A percentile compares a stretch with the other conserved stretches of the same genome.
Evolutionary conservation across 345 rosid species (phyloP).

Genomic region (Gossypium longicalyx): DNA sequence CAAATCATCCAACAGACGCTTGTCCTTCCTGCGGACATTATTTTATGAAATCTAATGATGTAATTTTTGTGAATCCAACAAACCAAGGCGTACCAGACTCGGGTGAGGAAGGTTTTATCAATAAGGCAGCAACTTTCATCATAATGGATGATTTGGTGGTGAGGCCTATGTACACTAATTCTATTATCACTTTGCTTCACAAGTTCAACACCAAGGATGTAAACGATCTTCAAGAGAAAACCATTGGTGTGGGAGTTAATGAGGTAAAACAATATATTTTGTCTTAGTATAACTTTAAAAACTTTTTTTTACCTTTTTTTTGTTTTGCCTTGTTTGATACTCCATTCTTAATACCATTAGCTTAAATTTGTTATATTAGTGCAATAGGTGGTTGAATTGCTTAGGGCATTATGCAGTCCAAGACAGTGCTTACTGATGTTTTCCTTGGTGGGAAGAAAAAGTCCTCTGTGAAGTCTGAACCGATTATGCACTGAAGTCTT

Average conservation of each 20-base stretch:
- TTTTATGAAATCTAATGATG: neutral
- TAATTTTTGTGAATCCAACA: neutral
- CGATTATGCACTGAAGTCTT: neutral
- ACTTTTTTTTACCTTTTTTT: too few relatives aligned
- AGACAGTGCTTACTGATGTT: neutral
- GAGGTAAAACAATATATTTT: neutral
- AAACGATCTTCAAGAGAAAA: slow-evolving; percentile 5
- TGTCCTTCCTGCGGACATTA: neutral
- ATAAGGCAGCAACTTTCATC: neutral
- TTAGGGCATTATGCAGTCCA: neutral
- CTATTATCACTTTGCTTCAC: neutral
- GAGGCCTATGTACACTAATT: neutral
- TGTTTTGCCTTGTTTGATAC: neutral
- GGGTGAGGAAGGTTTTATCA: slow-evolving; percentile 4
- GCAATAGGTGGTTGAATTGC: slow-evolving; percentile 3
- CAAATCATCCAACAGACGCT: neutral
- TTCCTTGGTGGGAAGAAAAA: slow-evolving; percentile 1
- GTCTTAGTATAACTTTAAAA: neutral
- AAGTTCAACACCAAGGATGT: neutral
- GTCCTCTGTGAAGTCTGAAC: neutral
- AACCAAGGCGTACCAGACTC: neutral
- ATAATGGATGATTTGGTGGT: neutral
- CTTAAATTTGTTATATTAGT: neutral
- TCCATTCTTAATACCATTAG: neutral
- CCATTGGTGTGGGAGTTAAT: neutral